Evolutionary conservation across 2,329 filamentous ascomycete genomes (phyloP), one percentile per base, ranked within the genome.

Genomic region (Penicillium glabrum): DNA sequence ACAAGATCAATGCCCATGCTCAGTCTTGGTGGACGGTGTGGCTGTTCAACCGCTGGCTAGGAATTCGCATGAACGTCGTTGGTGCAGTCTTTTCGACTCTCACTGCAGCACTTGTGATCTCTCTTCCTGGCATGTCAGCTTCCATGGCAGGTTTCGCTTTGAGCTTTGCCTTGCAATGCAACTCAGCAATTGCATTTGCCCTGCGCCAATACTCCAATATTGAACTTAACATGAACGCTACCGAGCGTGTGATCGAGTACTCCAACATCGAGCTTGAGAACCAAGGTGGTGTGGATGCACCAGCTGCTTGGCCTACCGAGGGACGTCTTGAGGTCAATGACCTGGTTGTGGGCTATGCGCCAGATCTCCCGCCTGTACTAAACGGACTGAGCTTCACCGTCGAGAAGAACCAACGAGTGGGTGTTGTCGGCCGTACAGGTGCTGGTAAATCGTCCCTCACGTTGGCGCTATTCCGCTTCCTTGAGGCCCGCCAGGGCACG

Each of bases 1-100:
- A 72, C 47, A 83, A 83, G 62, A 83, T 93, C 19, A 90, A 93
- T 68, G 80, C 82, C 39, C 89, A 89, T 75, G 81, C 82, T 29
- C 81, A 83, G 9, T 82, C 88, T 0, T 86, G 83, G 29, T 89
- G 85, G 79, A 83, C 90, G 65, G 76, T 89, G 51, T 89, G 85
- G 83, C 79, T 89, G 1, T 88, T 90, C 70, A 90, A 90, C 68
- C 82, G 89, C 31, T 93, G 90, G 90, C 83, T 93, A 76, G 83
- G 85, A 26, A 87, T 89, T 75, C 83, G 89, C 5, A 88, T 93
- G 83, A 80, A 83, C 19, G 69, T 89, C 14, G 79, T 92, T 2
- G 89, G 89, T 2, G 86, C 86, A 1, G 66, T 88, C n/a, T 93
- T 93, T 70, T 82, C 87, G 6, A 83, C 84, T 0, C 75, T 87